Percentiles rank a stretch among this genome's conserved stretches.
These are phyloP conservation scores for Botrytis elliptica DNA, from an alignment of 2,329 filamentous ascomycete genomes.

Conservation along the genomic window DNA sequence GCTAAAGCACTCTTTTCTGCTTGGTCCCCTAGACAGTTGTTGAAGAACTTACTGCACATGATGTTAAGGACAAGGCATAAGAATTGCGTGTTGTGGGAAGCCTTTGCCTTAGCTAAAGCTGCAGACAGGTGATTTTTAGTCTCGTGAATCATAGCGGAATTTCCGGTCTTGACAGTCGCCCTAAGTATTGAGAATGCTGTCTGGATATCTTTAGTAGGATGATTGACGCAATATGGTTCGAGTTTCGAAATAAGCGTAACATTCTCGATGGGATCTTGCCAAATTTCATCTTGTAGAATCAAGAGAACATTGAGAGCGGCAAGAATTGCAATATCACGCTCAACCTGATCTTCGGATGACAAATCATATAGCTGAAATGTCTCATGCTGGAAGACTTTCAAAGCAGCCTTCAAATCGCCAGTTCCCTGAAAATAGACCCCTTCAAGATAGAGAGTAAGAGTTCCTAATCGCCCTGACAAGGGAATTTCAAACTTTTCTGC, in stretches of 20 bases:
- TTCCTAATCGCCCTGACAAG: constrained; percentile 31
- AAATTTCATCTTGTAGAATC: constrained; percentile 64
- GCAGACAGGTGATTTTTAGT: constrained; percentile 76
- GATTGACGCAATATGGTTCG: constrained; percentile 64
- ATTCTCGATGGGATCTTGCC: constrained; percentile 58
- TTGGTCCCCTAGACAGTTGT: constrained; percentile 67
- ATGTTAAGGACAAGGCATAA: constrained; percentile 80
- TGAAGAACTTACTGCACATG: constrained; percentile 71
- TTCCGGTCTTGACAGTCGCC: constrained; percentile 63
- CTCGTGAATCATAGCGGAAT: constrained; percentile 65
- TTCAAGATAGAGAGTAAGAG: constrained; percentile 58
- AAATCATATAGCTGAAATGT: constrained; percentile 53
- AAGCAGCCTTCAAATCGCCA: constrained; percentile 68
- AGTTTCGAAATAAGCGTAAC: constrained; percentile 63
- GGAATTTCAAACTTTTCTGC: constrained; percentile 30
- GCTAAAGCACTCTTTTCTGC: constrained; percentile 74
- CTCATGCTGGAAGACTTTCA: constrained; percentile 62
- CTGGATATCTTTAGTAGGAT: constrained; percentile 72
- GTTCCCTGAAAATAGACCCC: constrained; percentile 76
- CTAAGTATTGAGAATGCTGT: constrained; percentile 76
- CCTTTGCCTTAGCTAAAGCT: constrained; percentile 68
- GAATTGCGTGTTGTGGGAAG: constrained; percentile 72
- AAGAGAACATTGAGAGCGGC: constrained; percentile 67
- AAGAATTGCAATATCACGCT: constrained; percentile 64
- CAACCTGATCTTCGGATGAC: constrained; percentile 48